These are phyloP conservation scores for Lachancea sp. DNA, from an alignment of 805 yeast species.

Conservation along the genomic window DNA sequence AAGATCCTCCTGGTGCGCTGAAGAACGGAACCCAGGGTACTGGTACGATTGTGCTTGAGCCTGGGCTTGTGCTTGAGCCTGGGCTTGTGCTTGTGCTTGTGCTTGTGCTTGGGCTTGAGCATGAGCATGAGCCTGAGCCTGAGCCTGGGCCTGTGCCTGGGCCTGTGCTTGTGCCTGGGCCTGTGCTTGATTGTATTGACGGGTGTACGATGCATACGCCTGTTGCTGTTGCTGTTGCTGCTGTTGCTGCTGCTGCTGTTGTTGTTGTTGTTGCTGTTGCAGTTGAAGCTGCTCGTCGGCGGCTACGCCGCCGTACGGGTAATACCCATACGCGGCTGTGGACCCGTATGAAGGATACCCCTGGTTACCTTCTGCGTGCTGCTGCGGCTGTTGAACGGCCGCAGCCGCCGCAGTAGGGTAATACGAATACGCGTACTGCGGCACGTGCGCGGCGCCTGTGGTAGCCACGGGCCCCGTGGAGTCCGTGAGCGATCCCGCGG, in stretches of 20 bases:
- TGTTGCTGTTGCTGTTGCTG: slow-evolving; percentile 13
- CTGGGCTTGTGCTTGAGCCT: slow-evolving; percentile 5
- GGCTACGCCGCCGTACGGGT: slow-evolving; percentile 6
- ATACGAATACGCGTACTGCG: slow-evolving; percentile 6
- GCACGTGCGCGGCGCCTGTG: slow-evolving; percentile 7
- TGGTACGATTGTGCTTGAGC: slow-evolving; percentile 12
- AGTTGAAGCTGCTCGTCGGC: slow-evolving; percentile 6
- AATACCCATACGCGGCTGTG: slow-evolving; percentile 6
- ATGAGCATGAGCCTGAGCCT: slow-evolving; percentile 9
- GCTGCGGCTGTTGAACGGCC: slow-evolving; percentile 6
- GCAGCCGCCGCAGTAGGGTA: slow-evolving; percentile 10
- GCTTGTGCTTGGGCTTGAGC: slow-evolving; percentile 8
- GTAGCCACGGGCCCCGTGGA: slow-evolving; percentile 3
- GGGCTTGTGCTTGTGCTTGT: slow-evolving; percentile 7
- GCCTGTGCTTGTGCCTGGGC: slow-evolving; percentile 5
- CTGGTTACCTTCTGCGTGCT: slow-evolving; percentile 6
- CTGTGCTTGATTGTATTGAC: slow-evolving; percentile 9
- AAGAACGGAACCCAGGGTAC: slow-evolving; percentile 16
- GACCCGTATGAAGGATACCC: slow-evolving; percentile 4
- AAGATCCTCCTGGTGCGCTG: background rate
- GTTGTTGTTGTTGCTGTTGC: slow-evolving; percentile 10
- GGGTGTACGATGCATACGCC: slow-evolving; percentile 5
- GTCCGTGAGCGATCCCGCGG: background rate
- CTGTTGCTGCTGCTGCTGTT: slow-evolving; percentile 13
- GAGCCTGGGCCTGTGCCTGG: slow-evolving; percentile 8